Percentiles rank a stretch among this genome's conserved stretches.
Evolutionary conservation across 2,329 filamentous ascomycete species (phyloP).

Genomic region (Chlorencoelia australis): DNA sequence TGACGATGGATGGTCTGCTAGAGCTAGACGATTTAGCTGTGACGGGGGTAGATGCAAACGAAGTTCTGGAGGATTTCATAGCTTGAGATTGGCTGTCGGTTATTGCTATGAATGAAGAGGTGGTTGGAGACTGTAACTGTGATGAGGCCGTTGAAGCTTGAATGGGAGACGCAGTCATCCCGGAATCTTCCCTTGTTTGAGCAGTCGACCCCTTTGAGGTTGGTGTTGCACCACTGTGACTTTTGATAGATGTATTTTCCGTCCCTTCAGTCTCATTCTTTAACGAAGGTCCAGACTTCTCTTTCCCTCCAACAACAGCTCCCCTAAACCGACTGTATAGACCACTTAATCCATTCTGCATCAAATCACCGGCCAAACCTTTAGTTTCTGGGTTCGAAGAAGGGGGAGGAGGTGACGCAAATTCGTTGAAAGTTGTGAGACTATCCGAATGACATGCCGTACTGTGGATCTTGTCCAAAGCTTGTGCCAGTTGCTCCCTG

Average conservation of each 20-base stretch:
- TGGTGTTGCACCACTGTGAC: slow-evolving; percentile 32
- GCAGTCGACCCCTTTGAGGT: slow-evolving; percentile 33
- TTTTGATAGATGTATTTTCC: slow-evolving; percentile 34
- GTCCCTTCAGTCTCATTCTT: slow-evolving; percentile 35
- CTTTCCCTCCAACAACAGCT: slow-evolving; percentile 63
- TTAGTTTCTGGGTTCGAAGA: slow-evolving; percentile 55
- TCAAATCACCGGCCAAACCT: slow-evolving; percentile 58
- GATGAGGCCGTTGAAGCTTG: slow-evolving; percentile 23
- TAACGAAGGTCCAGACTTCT: slow-evolving; percentile 31
- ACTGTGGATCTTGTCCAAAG: slow-evolving; percentile 79
- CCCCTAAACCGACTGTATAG: slow-evolving; percentile 79
- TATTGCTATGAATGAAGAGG: slow-evolving; percentile 20
- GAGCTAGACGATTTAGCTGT: slow-evolving; percentile 22
- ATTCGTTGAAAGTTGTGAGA: slow-evolving; percentile 90
- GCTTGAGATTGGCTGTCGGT: slow-evolving; percentile 25
- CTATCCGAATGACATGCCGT: slow-evolving; percentile 76
- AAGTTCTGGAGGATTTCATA: slow-evolving; percentile 24
- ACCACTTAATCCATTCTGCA: slow-evolving; percentile 80
- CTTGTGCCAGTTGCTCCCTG: slow-evolving; percentile 64
- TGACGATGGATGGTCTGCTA: slow-evolving; percentile 21
- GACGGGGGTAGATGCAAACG: slow-evolving; percentile 19
- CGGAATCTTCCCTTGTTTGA: slow-evolving; percentile 31
- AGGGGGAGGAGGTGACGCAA: slow-evolving; percentile 58
- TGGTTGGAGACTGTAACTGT: slow-evolving; percentile 24
- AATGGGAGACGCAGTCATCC: slow-evolving; percentile 29